Conservation (phyloP, 345 rosid species). For the Gossypium mustelinum region DNA sequence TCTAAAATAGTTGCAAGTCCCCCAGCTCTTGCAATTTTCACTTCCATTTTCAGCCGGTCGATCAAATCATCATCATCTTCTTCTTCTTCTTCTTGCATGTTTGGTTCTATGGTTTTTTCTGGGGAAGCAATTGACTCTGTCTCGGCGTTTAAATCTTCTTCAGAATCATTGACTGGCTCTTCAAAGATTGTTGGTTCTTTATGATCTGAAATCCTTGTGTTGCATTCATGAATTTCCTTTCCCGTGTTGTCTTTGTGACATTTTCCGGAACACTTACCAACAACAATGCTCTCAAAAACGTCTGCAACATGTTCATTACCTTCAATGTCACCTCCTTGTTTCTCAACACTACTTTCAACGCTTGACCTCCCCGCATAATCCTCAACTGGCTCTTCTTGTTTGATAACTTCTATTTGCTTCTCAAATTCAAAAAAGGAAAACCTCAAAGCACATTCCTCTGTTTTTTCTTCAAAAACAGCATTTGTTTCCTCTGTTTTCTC, state of each 20-base stretch:
- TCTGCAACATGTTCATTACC: not conserved
- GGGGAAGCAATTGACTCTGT: not conserved
- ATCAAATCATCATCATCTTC: constrained; percentile 36
- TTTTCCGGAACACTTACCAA: not conserved
- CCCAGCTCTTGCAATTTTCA: constrained; percentile 57
- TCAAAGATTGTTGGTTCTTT: not conserved
- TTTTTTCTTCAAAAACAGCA: constrained; percentile 10
- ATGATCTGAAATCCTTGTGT: not conserved
- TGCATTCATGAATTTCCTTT: constrained; percentile 14
- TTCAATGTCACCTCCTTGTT: not conserved
- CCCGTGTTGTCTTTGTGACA: constrained; percentile 7
- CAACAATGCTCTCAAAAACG: not conserved
- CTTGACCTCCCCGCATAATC: not conserved
- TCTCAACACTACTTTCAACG: not conserved
- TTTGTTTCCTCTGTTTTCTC: constrained; percentile 18
- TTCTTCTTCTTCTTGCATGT: constrained; percentile 34
- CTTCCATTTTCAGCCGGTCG: constrained; percentile 60
- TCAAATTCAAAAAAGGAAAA: constrained; percentile 3
- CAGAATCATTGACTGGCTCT: constrained; percentile 25
- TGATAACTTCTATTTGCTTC: not conserved
- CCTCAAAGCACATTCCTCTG: constrained; percentile 11
- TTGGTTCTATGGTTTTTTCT: constrained; percentile 21
- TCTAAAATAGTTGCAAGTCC: constrained; percentile 81
- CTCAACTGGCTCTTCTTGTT: not conserved
- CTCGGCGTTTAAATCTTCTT: constrained; percentile 16